Evolutionary conservation across 2,329 filamentous ascomycete species (phyloP).

Genomic region (Tetracladium maxilliforme): DNA sequence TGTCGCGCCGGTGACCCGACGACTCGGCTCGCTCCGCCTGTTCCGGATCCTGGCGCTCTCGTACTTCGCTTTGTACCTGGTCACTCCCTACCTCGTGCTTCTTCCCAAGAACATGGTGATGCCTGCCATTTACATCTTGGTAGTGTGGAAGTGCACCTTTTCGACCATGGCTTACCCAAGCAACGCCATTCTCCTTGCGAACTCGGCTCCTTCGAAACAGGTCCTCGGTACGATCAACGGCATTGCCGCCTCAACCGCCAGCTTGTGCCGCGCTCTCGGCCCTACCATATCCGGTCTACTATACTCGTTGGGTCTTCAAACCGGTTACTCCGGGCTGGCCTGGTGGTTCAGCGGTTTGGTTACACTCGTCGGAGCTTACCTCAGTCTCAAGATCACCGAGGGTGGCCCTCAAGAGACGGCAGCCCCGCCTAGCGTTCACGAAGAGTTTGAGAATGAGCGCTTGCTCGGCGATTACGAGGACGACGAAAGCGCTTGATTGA

Average conservation of each 20-base stretch:
- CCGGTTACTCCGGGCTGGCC: conserved; percentile 73
- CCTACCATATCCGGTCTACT: conserved; percentile 78
- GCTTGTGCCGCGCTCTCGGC: conserved; percentile 74
- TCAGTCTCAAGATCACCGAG: conserved; percentile 66
- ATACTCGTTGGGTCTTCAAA: conserved; percentile 64
- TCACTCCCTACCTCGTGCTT: conserved; percentile 79
- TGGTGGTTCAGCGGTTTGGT: conserved; percentile 87
- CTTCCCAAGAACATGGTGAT: conserved; percentile 60
- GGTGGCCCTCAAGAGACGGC: too few species aligned
- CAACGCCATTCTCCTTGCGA: conserved; percentile 77
- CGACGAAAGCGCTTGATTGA: conserved; percentile 16
- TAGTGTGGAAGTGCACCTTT: conserved; percentile 88
- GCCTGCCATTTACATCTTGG: conserved; percentile 58
- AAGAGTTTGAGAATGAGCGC: too few species aligned
- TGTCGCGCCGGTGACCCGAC: conserved; percentile 66
- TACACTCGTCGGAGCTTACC: conserved; percentile 56
- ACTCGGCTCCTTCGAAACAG: conserved; percentile 70
- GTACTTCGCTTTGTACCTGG: conserved; percentile 79
- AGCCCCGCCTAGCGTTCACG: too few species aligned
- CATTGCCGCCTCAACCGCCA: conserved; percentile 80
- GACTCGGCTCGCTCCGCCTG: conserved; percentile 63
- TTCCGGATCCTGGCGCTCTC: conserved; percentile 70
- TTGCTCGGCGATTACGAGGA: conserved; percentile 23
- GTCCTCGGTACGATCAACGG: conserved; percentile 89
- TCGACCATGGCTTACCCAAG: conserved; percentile 84